phyloP scores from a whole-genome alignment of 2,329 filamentous ascomycete species.

The Colletotrichum eleusines region DNA sequence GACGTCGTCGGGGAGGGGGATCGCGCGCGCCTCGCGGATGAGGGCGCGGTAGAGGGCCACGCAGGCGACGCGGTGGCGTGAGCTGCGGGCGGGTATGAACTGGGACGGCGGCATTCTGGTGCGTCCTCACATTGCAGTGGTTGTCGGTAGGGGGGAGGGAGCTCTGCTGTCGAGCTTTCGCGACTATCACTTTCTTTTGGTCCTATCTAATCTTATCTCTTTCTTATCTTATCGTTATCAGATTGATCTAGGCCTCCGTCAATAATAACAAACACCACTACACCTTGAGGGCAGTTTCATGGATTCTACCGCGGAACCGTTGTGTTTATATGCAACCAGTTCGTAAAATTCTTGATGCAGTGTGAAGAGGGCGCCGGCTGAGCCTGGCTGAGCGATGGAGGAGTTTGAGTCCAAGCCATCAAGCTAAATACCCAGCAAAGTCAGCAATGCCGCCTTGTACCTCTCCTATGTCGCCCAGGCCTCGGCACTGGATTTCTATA shows the following conservation, averaged over 20 bases:
- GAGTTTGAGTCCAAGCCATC: too few species aligned
- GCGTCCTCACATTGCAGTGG: slow-evolving; percentile 15
- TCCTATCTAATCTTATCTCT: slow-evolving; percentile 5
- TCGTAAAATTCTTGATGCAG: too few species aligned
- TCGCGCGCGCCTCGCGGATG: slow-evolving; percentile 65
- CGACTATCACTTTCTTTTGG: not conserved
- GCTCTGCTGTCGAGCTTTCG: slow-evolving; percentile 7
- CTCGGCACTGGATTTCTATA: too few species aligned
- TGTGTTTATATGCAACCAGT: too few species aligned
- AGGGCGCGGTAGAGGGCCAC: slow-evolving; percentile 81
- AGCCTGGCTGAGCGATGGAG: too few species aligned
- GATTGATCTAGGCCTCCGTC: not conserved
- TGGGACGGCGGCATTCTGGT: slow-evolving; percentile 27
- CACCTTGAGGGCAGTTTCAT: too few species aligned
- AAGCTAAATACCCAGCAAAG: too few species aligned
- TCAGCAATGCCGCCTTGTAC: too few species aligned
- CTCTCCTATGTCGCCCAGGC: too few species aligned
- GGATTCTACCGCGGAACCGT: too few species aligned
- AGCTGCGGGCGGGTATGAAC: slow-evolving; percentile 62
- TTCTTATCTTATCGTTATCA: not conserved
- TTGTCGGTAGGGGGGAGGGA: not conserved
- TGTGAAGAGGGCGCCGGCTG: too few species aligned
- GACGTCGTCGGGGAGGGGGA: slow-evolving; percentile 64
- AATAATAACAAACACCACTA: not conserved
- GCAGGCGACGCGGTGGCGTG: slow-evolving; percentile 67